These are phyloP conservation scores for Metahyphopichia silvanorum DNA, from an alignment of 805 yeast species.

Conservation along the genomic window DNA sequence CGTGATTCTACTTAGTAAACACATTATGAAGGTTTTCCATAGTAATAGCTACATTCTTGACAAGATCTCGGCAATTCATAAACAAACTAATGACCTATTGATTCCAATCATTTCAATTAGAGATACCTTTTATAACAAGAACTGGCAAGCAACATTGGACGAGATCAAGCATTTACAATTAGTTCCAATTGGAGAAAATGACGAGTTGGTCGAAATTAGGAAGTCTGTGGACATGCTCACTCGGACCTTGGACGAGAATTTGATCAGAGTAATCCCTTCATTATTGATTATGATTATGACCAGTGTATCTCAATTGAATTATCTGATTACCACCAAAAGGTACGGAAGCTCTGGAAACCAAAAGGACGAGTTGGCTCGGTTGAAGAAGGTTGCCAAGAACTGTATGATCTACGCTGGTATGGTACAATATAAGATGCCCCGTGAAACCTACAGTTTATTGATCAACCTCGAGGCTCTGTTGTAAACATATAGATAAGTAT, in stretches of 20 bases:
- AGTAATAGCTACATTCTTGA: conserved; percentile 58
- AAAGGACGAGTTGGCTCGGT: conserved; percentile 48
- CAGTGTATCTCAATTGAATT: conserved; percentile 58
- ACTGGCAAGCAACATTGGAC: conserved; percentile 57
- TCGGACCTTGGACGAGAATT: conserved; percentile 58
- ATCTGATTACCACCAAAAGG: conserved; percentile 38
- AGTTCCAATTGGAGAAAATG: conserved; percentile 52
- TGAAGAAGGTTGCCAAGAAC: conserved; percentile 67
- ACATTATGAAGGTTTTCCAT: conserved; percentile 42
- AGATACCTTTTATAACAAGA: conserved; percentile 49
- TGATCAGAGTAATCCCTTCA: conserved; percentile 77
- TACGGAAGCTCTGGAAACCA: conserved; percentile 46
- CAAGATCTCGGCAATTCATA: conserved; percentile 51
- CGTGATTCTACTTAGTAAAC: conserved; percentile 45
- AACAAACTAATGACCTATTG: conserved; percentile 63
- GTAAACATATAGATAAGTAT: conserved; percentile 6
- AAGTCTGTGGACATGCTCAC: conserved; percentile 58
- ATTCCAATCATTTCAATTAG: conserved; percentile 69
- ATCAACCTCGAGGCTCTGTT: conserved; percentile 57
- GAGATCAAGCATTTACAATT: conserved; percentile 59
- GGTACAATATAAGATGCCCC: conserved; percentile 89
- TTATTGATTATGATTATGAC: conserved; percentile 80
- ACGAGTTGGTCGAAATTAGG: conserved; percentile 58
- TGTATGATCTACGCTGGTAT: conserved; percentile 95
- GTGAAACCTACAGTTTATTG: conserved; percentile 72